Conservation (phyloP, 2,329 filamentous ascomycete genomes). For the Trichoderma cornu-damae region DNA sequence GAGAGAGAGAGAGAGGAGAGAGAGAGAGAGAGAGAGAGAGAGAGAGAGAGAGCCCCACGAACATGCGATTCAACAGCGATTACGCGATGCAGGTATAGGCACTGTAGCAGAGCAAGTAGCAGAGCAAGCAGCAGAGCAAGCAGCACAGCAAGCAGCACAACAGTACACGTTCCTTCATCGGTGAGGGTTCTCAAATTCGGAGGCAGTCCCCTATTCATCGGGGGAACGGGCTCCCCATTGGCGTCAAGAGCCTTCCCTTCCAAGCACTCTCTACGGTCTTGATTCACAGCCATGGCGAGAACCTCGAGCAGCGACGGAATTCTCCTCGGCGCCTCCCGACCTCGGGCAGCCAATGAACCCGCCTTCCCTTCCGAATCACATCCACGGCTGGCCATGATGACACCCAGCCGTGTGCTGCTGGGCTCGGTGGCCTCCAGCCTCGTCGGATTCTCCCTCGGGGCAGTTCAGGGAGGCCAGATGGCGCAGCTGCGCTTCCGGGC, state of each 20-base stretch:
- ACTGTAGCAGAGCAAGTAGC: neutral
- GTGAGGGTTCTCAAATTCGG: neutral
- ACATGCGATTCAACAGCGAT: neutral
- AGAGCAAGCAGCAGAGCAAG: no score
- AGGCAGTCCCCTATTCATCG: neutral
- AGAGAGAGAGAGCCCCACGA: no score
- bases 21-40: no score
- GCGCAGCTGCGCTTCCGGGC: conserved; percentile 82
- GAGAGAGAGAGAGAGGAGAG: no score
- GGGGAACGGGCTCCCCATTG: neutral
- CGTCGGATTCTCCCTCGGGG: conserved; percentile 66
- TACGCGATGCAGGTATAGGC: neutral
- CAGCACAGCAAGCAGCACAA: no score
- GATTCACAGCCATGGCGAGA: neutral
- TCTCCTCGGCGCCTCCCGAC: neutral
- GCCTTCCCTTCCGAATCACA: conserved; percentile 28
- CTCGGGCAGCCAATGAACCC: conserved; percentile 10
- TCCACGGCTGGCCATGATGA: conserved; percentile 57
- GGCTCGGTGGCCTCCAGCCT: conserved; percentile 59
- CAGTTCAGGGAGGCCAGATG: conserved; percentile 65
- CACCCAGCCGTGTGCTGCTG: conserved; percentile 60
- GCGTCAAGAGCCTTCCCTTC: neutral
- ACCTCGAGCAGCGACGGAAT: neutral
- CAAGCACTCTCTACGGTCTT: neutral
- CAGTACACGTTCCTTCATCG: no score